phyloP scores from a whole-genome alignment of 2,329 filamentous ascomycete species.

The Penicillium aurantiogriseum region DNA sequence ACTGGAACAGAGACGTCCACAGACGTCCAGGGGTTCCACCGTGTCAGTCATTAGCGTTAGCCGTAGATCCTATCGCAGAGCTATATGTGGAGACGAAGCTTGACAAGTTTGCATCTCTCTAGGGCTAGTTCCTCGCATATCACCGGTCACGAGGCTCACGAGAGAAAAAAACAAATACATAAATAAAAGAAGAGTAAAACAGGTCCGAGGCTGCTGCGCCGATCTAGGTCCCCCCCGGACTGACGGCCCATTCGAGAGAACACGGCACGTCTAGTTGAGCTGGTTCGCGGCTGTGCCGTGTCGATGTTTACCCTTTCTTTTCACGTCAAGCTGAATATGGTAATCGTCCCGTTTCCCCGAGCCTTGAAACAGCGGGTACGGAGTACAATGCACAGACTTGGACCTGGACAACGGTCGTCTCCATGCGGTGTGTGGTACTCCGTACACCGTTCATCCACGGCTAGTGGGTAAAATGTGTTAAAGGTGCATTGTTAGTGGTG shows the following conservation, averaged over 20 bases:
- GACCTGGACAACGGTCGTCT: not conserved
- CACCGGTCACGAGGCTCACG: not conserved
- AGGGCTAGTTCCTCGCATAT: not conserved
- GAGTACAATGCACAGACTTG: not conserved
- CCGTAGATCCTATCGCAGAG: not conserved
- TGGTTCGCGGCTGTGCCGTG: not conserved
- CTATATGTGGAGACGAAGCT: constrained; percentile 10
- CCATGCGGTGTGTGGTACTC: not conserved
- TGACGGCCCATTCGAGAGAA: constrained; percentile 6
- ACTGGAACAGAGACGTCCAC: not conserved
- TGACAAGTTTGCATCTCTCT: constrained; percentile 1
- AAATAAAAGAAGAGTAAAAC: not conserved
- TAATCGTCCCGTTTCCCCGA: constrained; percentile 4
- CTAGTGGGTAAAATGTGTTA: constrained; percentile 1
- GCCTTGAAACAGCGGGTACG: not conserved
- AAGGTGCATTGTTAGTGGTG: constrained; percentile 3
- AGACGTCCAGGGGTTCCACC: constrained; percentile 3
- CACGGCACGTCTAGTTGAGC: not conserved
- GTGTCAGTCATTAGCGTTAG: not conserved
- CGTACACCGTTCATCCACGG: not conserved
- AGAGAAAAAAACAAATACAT: not conserved
- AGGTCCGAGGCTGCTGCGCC: constrained; percentile 1
- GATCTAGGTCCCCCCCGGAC: constrained; percentile 9
- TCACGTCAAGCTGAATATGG: not conserved
- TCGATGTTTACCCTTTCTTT: not conserved